Evolutionary conservation across 2,329 filamentous ascomycete genomes (phyloP).

Genomic region (Penicillium sp.): DNA sequence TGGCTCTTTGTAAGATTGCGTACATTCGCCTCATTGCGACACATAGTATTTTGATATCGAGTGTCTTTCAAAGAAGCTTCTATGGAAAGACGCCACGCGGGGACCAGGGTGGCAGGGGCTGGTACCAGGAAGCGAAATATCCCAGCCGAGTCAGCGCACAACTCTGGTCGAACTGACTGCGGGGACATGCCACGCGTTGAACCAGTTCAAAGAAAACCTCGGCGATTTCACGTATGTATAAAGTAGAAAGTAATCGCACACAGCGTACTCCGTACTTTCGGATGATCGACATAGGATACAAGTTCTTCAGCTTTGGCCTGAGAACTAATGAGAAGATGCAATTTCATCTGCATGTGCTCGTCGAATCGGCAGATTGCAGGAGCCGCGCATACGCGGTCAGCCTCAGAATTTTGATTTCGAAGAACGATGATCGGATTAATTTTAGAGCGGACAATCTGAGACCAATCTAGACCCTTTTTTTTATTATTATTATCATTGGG

Average conservation of each 20-base stretch:
- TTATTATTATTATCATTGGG: background rate
- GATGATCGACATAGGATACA: background rate
- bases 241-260: too few relatives aligned
- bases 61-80: background rate
- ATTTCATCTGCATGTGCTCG: background rate
- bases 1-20: too few relatives aligned
- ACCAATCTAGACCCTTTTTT: background rate
- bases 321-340: background rate
- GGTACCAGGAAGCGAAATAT: background rate
- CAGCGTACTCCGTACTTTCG: background rate
- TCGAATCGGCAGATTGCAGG: conserved; percentile 3
- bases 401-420: background rate
- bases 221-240: too few relatives aligned
- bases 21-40: too few relatives aligned
- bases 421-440: too few relatives aligned
- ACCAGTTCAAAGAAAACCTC: too few relatives aligned
- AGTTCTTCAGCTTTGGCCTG: background rate
- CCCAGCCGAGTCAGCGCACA: too few relatives aligned
- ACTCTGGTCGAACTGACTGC: background rate
- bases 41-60: too few relatives aligned
- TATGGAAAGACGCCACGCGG: conserved; percentile 13
- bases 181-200: background rate
- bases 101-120: background rate
- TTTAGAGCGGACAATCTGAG: background rate
- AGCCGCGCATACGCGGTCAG: background rate